Evolutionary conservation across 768 basidiomycete genomes (phyloP).

Genomic region (Termitomyces sp.): DNA sequence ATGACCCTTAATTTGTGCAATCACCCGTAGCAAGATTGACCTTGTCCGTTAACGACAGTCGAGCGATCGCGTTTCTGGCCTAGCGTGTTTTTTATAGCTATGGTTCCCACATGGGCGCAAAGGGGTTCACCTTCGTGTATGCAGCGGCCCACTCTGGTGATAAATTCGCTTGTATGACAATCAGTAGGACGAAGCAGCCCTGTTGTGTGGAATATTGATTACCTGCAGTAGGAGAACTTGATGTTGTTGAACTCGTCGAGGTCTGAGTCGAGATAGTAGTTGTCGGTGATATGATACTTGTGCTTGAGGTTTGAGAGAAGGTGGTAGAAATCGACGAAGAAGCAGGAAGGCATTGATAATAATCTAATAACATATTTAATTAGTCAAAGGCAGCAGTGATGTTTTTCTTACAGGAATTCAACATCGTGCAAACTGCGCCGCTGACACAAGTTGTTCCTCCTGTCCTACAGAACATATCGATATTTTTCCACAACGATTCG

Average conservation of each 20-base stretch:
- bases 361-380: constrained; percentile 29
- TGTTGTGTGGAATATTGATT: not conserved
- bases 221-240: constrained; percentile 22
- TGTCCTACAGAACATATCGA: constrained; percentile 28
- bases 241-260: constrained; percentile 19
- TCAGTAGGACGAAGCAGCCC: not conserved
- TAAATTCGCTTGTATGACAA: constrained; percentile 27
- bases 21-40: constrained; percentile 53
- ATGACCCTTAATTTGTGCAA: not conserved
- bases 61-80: constrained; percentile 46
- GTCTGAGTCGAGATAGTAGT: constrained; percentile 11
- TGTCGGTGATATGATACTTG: constrained; percentile 17
- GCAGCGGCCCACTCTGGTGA: constrained; percentile 54
- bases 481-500: not conserved
- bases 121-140: constrained; percentile 41
- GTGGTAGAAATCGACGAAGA: constrained; percentile 17
- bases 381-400: not conserved
- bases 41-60: constrained; percentile 54
- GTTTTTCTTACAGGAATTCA: constrained; percentile 39
- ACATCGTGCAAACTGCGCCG: constrained; percentile 40
- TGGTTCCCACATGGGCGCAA: not conserved
- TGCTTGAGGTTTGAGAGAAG: too few relatives aligned
- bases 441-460: constrained; percentile 47
- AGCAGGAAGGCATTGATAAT: constrained; percentile 49
- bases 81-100: constrained; percentile 16